Percentiles rank a stretch among this genome's conserved stretches.
These are phyloP conservation scores for Candolleomyces eurysporus DNA, from an alignment of 768 basidiomycete species.

Conservation along the genomic window DNA sequence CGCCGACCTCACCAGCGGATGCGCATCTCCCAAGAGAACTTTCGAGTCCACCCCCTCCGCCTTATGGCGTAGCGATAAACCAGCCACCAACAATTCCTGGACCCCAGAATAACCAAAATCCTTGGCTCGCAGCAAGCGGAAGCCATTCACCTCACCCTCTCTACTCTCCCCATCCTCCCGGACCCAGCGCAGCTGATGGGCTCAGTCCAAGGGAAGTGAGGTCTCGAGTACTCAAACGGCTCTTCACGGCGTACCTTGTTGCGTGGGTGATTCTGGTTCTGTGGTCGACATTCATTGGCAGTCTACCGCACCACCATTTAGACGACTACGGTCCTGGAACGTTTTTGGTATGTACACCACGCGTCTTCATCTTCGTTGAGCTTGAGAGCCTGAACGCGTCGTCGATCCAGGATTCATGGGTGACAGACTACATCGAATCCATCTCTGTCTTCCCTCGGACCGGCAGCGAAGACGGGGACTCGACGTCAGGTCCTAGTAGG, in stretches of 20 bases:
- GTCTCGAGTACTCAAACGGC: constrained; percentile 12
- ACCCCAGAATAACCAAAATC: neutral
- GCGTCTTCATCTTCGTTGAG: too few relatives aligned
- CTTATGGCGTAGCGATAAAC: neutral
- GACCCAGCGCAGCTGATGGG: too few relatives aligned
- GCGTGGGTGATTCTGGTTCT: constrained; percentile 18
- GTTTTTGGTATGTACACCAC: too few relatives aligned
- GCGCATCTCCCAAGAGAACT: neutral
- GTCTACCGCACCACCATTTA: constrained; percentile 6
- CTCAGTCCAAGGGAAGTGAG: neutral
- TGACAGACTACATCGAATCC: too few relatives aligned
- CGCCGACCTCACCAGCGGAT: neutral
- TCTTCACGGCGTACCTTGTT: constrained; percentile 15
- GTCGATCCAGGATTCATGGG: too few relatives aligned
- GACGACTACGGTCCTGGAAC: neutral
- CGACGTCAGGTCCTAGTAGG: too few relatives aligned
- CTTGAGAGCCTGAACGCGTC: too few relatives aligned
- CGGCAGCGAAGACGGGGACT: too few relatives aligned
- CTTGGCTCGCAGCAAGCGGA: too few relatives aligned
- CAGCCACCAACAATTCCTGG: neutral
- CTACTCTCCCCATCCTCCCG: too few relatives aligned
- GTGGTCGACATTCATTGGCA: constrained; percentile 20
- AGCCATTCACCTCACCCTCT: too few relatives aligned
- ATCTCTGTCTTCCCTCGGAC: too few relatives aligned
- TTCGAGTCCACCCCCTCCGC: neutral